phyloP scores from a whole-genome alignment of 768 basidiomycete genomes.

The Boletus rufocinnamomeus region DNA sequence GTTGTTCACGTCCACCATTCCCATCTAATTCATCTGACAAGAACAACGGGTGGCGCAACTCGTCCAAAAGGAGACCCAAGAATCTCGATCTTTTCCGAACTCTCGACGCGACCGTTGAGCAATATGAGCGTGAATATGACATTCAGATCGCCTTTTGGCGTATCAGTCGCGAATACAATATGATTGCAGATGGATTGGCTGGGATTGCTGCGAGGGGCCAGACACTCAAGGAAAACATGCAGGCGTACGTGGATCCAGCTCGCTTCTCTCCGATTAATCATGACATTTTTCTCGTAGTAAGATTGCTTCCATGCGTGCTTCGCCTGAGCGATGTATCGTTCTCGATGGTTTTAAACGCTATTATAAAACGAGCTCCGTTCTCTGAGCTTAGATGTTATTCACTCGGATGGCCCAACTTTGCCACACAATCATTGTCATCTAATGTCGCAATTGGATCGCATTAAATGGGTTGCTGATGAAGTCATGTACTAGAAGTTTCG shows the following conservation, averaged over 20 bases:
- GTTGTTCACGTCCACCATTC: not conserved
- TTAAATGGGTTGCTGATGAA: not conserved
- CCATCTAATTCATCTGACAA: not conserved
- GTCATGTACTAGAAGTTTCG: not conserved
- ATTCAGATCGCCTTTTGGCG: slow-evolving; percentile 2
- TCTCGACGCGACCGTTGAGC: slow-evolving; percentile 1
- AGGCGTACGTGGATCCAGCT: not conserved
- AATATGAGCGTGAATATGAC: not conserved
- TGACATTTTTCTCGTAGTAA: not conserved
- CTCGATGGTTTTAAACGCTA: not conserved
- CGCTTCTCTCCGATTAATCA: not conserved
- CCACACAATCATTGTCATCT: not conserved
- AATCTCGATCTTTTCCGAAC: slow-evolving; percentile 7
- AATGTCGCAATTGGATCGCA: not conserved
- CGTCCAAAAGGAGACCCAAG: not conserved
- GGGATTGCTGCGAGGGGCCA: not conserved
- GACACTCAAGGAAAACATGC: not conserved
- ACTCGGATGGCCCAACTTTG: not conserved
- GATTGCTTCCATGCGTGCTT: not conserved
- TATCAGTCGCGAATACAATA: not conserved
- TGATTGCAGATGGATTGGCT: not conserved
- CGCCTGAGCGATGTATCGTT: not conserved
- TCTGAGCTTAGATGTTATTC: not conserved
- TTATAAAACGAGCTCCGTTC: not conserved
- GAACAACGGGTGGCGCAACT: not conserved